A percentile compares a stretch with the other conserved stretches of the same genome.
Conservation (phyloP, 2,329 filamentous ascomycete genomes). For the Cladorrhinum sp. region DNA sequence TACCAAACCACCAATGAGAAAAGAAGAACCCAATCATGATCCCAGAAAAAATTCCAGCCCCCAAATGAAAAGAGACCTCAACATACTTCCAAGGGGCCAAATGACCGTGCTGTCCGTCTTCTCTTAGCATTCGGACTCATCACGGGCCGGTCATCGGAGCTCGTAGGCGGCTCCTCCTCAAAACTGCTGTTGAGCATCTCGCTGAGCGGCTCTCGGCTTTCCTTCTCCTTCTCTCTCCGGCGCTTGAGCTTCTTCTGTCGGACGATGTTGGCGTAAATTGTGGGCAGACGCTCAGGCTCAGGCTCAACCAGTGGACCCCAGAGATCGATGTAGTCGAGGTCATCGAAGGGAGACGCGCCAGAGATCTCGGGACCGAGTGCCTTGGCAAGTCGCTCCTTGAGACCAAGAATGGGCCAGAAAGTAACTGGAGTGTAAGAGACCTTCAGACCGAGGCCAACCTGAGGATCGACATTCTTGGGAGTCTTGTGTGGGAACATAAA, state of each 20-base stretch:
- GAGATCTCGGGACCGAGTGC: conserved; percentile 52
- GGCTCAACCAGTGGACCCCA: conserved; percentile 40
- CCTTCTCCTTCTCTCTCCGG: conserved; percentile 31
- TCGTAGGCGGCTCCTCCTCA: conserved; percentile 32
- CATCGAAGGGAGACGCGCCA: conserved; percentile 36
- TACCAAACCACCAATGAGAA: background rate
- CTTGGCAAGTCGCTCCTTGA: conserved; percentile 53
- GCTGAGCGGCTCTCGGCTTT: conserved; percentile 32
- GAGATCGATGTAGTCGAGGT: conserved; percentile 41
- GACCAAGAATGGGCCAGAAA: conserved; percentile 53
- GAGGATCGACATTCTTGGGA: conserved; percentile 28
- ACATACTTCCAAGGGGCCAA: conserved; percentile 30
- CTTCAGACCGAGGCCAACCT: conserved; percentile 36
- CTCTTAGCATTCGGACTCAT: conserved; percentile 34
- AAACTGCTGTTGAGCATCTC: conserved; percentile 42
- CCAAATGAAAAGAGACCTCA: conserved; percentile 13
- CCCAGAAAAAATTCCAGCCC: no score
- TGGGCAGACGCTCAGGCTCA: conserved; percentile 3
- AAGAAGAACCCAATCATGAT: background rate
- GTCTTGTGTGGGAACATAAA: conserved; percentile 48
- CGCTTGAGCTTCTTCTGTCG: conserved; percentile 31
- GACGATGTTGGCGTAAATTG: background rate
- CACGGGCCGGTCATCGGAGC: conserved; percentile 25
- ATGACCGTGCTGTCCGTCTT: conserved; percentile 28
- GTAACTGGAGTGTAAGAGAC: conserved; percentile 50